A percentile compares a stretch with the other conserved stretches of the same genome.
phyloP scores from a whole-genome alignment of 495 filamentous ascomycete genomes.

The Aspergillus panamensis region DNA sequence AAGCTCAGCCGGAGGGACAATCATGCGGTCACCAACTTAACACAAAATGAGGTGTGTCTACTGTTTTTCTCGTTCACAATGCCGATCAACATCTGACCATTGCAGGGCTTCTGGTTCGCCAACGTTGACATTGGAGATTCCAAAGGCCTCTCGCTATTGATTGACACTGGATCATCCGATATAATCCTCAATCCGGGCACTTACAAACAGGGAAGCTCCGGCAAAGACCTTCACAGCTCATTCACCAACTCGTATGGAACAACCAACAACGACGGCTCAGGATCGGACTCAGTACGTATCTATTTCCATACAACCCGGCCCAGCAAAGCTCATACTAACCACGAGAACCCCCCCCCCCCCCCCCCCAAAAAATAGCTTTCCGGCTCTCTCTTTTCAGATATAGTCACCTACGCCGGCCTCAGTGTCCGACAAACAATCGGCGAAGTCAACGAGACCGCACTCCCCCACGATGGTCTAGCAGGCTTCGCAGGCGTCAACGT shows the following conservation, averaged over 20 bases:
- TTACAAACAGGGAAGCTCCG: conserved; percentile 6
- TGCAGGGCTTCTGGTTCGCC: conserved; percentile 12
- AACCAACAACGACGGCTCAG: conserved; percentile 19
- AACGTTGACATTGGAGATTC: conserved; percentile 6
- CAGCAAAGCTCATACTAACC: background rate
- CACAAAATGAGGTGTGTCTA: background rate
- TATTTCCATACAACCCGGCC: background rate
- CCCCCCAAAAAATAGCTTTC: background rate
- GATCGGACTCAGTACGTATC: conserved; percentile 14
- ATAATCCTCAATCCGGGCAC: conserved; percentile 17
- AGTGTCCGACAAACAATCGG: conserved; percentile 13
- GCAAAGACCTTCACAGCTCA: conserved; percentile 3
- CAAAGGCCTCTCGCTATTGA: background rate
- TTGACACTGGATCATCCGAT: conserved; percentile 19
- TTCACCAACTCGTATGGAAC: conserved; percentile 16
- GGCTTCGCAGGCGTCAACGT: conserved; percentile 15
- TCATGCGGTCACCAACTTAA: background rate
- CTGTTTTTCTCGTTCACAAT: background rate
- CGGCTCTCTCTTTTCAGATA: conserved; percentile 15
- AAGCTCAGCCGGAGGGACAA: background rate
- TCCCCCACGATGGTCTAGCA: conserved; percentile 20
- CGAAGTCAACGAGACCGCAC: conserved; percentile 3
- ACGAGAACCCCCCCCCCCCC: background rate
- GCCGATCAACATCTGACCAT: background rate
- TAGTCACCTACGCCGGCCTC: conserved; percentile 12